A percentile compares a stretch with the other conserved stretches of the same genome.
Conservation (phyloP, 768 basidiomycete genomes). For the Atractiella rhizophila region DNA sequence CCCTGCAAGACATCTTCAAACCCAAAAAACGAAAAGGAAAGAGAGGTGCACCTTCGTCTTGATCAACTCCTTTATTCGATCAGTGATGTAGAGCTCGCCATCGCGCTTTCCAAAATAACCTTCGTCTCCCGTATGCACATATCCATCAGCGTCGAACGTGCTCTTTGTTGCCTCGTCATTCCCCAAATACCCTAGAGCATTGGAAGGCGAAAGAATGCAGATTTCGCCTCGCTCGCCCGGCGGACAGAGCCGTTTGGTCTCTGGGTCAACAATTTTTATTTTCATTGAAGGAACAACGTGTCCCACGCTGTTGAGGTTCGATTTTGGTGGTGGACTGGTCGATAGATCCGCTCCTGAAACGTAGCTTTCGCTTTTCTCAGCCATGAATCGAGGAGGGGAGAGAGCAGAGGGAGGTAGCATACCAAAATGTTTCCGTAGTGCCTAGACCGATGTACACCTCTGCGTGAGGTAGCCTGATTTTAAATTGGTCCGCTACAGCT, state of each 20-base stretch:
- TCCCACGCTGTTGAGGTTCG: too few species aligned
- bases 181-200: not conserved
- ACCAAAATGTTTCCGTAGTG: too few species aligned
- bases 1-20: too few species aligned
- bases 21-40: too few species aligned
- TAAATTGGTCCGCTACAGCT: not conserved
- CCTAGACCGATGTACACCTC: too few species aligned
- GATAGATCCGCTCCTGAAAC: too few species aligned
- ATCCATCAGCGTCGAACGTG: not conserved
- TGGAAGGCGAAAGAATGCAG: not conserved
- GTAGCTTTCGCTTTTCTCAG: too few species aligned
- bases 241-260: not conserved
- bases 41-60: too few species aligned
- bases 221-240: not conserved
- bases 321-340: too few species aligned
- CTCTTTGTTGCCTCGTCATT: not conserved
- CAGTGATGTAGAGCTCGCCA: conserved; percentile 7
- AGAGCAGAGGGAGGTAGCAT: too few species aligned
- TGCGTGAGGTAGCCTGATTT: not conserved
- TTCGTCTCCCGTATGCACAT: conserved; percentile 9
- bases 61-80: conserved; percentile 8
- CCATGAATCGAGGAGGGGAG: too few species aligned
- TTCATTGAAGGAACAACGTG: too few species aligned
- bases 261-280: not conserved
- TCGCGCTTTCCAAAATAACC: conserved; percentile 10